These are phyloP conservation scores for Aspergillus indologenus DNA, from an alignment of 495 filamentous ascomycete genomes.

Conservation along the genomic window DNA sequence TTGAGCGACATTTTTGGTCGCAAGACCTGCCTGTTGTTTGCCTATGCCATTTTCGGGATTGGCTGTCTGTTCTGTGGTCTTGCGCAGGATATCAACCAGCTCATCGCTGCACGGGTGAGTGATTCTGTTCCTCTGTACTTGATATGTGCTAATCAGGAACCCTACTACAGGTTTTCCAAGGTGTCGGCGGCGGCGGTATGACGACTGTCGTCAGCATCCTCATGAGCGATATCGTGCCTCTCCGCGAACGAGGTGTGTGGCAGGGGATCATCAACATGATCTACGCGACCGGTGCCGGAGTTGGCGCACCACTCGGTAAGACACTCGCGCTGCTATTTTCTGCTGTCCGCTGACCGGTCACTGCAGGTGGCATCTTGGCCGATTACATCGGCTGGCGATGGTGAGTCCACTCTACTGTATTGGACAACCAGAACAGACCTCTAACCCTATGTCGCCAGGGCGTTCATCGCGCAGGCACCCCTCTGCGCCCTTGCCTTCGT, in stretches of 20 bases:
- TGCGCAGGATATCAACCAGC: conserved; percentile 62
- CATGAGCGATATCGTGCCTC: conserved; percentile 70
- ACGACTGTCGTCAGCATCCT: conserved; percentile 76
- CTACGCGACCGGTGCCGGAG: conserved; percentile 64
- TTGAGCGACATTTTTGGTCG: conserved; percentile 79
- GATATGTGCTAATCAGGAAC: neutral
- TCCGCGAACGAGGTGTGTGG: conserved; percentile 75
- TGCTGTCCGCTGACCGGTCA: conserved; percentile 3
- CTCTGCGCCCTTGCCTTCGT: conserved; percentile 65
- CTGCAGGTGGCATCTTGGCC: conserved; percentile 59
- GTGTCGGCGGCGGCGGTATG: conserved; percentile 85
- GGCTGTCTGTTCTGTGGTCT: conserved; percentile 73
- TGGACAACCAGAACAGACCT: too few species aligned
- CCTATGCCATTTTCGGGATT: conserved; percentile 69
- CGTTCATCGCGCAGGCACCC: conserved; percentile 70
- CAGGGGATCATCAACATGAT: conserved; percentile 83
- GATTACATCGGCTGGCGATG: conserved; percentile 83
- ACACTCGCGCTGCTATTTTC: neutral
- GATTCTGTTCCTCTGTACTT: neutral
- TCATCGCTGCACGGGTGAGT: conserved; percentile 63
- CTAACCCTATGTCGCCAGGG: conserved; percentile 48
- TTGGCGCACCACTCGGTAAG: conserved; percentile 68
- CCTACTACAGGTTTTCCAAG: conserved; percentile 50
- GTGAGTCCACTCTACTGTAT: conserved; percentile 39
- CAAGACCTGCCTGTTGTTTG: conserved; percentile 70